A percentile compares a stretch with the other conserved stretches of the same genome.
phyloP scores from a whole-genome alignment of 768 basidiomycete species.

The Mrakia hoshinonis region DNA sequence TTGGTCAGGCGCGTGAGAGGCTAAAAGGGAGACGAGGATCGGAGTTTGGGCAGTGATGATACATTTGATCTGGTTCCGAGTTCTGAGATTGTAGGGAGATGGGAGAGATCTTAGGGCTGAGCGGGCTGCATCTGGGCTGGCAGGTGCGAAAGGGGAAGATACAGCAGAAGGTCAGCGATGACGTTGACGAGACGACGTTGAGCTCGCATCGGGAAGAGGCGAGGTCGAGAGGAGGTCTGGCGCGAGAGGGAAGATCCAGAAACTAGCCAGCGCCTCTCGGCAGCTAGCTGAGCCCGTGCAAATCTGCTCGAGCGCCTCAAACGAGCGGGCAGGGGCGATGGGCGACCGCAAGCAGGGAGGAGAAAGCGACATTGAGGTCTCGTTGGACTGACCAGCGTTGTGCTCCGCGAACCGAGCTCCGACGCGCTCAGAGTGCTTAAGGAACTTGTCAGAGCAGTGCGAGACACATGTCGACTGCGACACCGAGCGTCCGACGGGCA shows the following conservation, averaged over 20 bases:
- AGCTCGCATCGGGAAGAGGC: too few relatives aligned
- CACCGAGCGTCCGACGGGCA: background rate
- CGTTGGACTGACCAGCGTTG: conserved; percentile 64
- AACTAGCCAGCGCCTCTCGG: background rate
- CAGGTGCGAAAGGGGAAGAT: background rate
- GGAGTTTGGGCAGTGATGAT: too few relatives aligned
- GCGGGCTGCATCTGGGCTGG: conserved; percentile 10
- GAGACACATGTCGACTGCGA: conserved; percentile 76
- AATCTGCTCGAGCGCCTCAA: too few relatives aligned
- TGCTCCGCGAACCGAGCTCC: conserved; percentile 85
- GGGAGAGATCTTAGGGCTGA: background rate
- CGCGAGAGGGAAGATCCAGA: background rate
- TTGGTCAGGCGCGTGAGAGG: too few relatives aligned
- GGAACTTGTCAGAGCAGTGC: conserved; percentile 95
- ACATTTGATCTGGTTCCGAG: background rate
- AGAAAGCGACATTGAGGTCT: background rate
- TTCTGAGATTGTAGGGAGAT: background rate
- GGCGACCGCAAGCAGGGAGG: background rate
- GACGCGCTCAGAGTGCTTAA: conserved; percentile 90
- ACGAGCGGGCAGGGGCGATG: background rate
- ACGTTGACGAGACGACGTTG: background rate
- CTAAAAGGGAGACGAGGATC: too few relatives aligned
- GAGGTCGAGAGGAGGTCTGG: background rate
- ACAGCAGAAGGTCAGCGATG: background rate
- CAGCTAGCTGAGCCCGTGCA: too few relatives aligned